These are phyloP conservation scores for Penicillium fuscoglaucum DNA, from an alignment of 2,329 filamentous ascomycete species.

Conservation along the genomic window DNA sequence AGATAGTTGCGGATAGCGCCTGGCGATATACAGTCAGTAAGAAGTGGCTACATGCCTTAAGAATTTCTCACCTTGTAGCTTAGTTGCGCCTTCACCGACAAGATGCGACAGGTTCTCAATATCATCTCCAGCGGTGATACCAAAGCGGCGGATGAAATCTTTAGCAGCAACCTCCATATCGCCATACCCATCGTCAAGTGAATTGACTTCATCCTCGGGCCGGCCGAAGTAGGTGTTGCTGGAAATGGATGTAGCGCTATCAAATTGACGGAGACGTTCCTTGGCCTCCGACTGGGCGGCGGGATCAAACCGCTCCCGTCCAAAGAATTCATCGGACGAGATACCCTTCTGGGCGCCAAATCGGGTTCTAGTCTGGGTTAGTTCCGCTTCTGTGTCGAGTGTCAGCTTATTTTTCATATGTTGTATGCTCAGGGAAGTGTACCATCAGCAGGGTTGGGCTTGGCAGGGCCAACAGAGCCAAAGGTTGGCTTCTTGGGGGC, in stretches of 20 bases:
- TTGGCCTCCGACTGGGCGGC: conserved; percentile 81
- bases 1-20: conserved; percentile 52
- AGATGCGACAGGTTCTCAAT: conserved; percentile 83
- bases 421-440: conserved; percentile 21
- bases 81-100: conserved; percentile 80
- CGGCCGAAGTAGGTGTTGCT: conserved; percentile 97
- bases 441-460: conserved; percentile 65
- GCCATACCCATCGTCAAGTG: conserved; percentile 73
- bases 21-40: conserved; percentile 22
- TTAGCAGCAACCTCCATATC: conserved; percentile 91
- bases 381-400: conserved; percentile 62
- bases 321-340: conserved; percentile 97
- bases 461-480: conserved; percentile 76
- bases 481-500: conserved; percentile 82
- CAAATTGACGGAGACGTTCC: conserved; percentile 82
- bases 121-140: conserved; percentile 93
- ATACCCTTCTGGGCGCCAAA: conserved; percentile 95
- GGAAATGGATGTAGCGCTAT: conserved; percentile 87
- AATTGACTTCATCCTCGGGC: conserved; percentile 72
- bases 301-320: conserved; percentile 82
- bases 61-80: conserved; percentile 66
- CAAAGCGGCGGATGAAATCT: conserved; percentile 93
- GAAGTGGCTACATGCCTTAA: not conserved
- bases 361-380: conserved; percentile 81
- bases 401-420: conserved; percentile 11